These are phyloP conservation scores for Ilyonectria destructans DNA, from an alignment of 2,329 filamentous ascomycete species.

Conservation along the genomic window DNA sequence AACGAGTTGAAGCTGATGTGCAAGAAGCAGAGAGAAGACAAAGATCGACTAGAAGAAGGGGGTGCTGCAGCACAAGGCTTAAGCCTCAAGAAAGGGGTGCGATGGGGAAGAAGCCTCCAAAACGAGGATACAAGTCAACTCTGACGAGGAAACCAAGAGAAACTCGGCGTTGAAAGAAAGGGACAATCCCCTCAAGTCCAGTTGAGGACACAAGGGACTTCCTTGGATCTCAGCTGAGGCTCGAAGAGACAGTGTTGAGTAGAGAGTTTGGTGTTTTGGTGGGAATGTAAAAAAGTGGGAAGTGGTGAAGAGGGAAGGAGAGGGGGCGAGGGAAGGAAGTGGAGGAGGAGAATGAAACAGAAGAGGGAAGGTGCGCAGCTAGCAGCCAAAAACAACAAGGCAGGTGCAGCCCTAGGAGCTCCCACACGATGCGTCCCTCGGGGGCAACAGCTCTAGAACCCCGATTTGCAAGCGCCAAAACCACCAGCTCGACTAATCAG, in stretches of 20 bases:
- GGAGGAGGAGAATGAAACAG: conserved; percentile 4
- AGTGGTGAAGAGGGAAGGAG: neutral
- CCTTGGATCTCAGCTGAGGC: conserved; percentile 7
- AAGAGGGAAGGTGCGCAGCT: conserved; percentile 7
- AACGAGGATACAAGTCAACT: neutral
- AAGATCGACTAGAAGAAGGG: neutral
- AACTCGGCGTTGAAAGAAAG: neutral
- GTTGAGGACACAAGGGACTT: neutral
- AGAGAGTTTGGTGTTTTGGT: neutral
- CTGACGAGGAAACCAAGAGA: neutral
- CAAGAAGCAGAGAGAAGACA: neutral
- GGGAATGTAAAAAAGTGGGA: neutral
- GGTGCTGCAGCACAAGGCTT: neutral
- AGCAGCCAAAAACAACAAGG: conserved; percentile 13
- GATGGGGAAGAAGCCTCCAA: neutral
- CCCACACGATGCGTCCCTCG: neutral
- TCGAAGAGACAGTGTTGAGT: neutral
- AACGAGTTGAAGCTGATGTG: neutral
- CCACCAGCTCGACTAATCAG: neutral
- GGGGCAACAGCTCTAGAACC: neutral
- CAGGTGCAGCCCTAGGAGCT: conserved; percentile 1
- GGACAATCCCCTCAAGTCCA: neutral
- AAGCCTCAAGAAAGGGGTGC: neutral
- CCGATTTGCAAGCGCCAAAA: too few species aligned
- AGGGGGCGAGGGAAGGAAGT: neutral